Evolutionary conservation across 2,329 filamentous ascomycete genomes (phyloP), one percentile per base, ranked within the genome.

Genomic region (Sarocladiaceae sp.): DNA sequence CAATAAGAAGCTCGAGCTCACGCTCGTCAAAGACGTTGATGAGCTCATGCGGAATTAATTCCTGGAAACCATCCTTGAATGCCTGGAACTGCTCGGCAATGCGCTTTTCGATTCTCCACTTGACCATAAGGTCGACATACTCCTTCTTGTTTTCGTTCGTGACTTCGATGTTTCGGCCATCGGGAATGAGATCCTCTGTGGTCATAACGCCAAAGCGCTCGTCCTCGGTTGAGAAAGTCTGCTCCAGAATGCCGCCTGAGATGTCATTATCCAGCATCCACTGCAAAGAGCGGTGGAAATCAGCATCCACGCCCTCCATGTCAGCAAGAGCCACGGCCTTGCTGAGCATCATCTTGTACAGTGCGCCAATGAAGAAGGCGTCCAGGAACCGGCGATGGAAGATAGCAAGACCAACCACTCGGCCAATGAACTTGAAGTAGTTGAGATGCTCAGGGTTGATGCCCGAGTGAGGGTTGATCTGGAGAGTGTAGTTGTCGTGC

Each of bases 251-350:
- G 50, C 88, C 91, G 24, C 88, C 88, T 7, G 78, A 80, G 57
- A 98, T 96, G 57, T 97, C 90, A 59, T 98, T 97, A 62, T 98
- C 91, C 70, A 98, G 72, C 69, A 93, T 95, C 93, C 93, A 98
- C 58, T 91, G 88, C 61, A 98, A 69, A 57, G 91, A 97, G 47
- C 91, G 83, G 66, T 98, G 91, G 72, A 97, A 94, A 64, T 97
- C 93, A 48, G 91, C 90, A 63, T 98, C 93, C 29, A 98, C 93
- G 68, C 75, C 93, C 68, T 98, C 93, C 93, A 98, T 98, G 61
- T 98, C 93, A 41, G 88, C 84, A 47, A 98, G 74, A 3, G 84
- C 73, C 23, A 98, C 93, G 57, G 88, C 83, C 76, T 97, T 98
- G 63, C 86, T 83, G 50, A 98, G 69, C 61, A 98, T 85, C 93